A percentile compares a stretch with the other conserved stretches of the same genome.
Evolutionary conservation across 169 alveolate genomes (phyloP).

Genomic region (Toxoplasma gondii): DNA sequence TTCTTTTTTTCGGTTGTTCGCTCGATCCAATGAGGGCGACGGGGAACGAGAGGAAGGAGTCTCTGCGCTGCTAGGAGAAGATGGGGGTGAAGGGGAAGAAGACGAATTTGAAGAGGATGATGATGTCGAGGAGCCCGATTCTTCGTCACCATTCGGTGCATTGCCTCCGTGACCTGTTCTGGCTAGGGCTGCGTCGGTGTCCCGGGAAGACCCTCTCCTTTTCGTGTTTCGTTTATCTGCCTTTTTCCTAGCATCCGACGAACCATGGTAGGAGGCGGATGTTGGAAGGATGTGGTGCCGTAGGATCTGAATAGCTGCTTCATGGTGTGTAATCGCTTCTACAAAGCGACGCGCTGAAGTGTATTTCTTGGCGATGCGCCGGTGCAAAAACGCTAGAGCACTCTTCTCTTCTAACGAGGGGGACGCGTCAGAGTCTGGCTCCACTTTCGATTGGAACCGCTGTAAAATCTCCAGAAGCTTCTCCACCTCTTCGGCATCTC

Average conservation of each 20-base stretch:
- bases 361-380: background rate
- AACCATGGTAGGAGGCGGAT: background rate
- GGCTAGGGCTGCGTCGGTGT: background rate
- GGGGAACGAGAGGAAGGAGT: background rate
- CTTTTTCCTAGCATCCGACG: background rate
- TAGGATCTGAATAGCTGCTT: background rate
- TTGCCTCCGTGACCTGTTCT: background rate
- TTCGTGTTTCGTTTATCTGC: background rate
- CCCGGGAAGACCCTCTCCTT: background rate
- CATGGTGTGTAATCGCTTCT: slow-evolving; percentile 34
- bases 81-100: background rate
- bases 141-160: too few species aligned
- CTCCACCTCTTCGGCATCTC: background rate
- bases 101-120: background rate
- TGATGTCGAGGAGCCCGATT: background rate
- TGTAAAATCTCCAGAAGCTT: background rate
- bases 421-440: background rate
- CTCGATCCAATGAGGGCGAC: background rate
- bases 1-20: background rate
- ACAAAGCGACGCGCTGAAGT: background rate
- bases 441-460: background rate
- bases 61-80: background rate
- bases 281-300: background rate
- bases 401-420: background rate
- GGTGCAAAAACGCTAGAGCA: slow-evolving; percentile 18